Base-by-base conservation (phyloP, 2,329 filamentous ascomycete genomes). In the Penicillium fuscoglaucum region DNA sequence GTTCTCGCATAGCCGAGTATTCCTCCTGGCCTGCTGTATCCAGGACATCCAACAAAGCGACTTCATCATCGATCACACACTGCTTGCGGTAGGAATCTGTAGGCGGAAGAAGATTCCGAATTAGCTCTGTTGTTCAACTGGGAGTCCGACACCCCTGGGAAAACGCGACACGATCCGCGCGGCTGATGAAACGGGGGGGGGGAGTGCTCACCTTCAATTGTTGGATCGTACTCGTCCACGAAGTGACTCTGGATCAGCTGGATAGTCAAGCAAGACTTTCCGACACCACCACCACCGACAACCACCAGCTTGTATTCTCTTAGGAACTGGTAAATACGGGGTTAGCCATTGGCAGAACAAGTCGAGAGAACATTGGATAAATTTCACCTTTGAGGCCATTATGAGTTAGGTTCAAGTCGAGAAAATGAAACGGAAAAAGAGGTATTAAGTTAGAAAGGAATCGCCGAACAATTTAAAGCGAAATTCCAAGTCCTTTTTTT, bases 81-180 rank as follows among this genome's bases (percentile, higher is more conserved):
- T 98, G 95, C 88, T 99, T 99, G 82, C 95, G 92, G 84, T 99
- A 99, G 63, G 95, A 98, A 76, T 99, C 95, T 99, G 76, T 52
- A 56, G 29, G 21, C 55, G 40, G 55, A 60, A 29, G 29, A 31
- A 48, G 31, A 4, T 37, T 57, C 35, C 44, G 50, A 44, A 35
- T 57, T 24, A 57, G 50, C 33, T 2, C 9, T 40, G 39, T 19
- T 35, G 43, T 28, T 46, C 19, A 21, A 26, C 24, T 10, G 8
- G 6, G 10, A 6, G 26, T 6, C 13, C 2, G 46, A 24, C 4
- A 19, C 19, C 31, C n/a, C 8, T 33, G 13, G 33, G 26, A 17
- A 35, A 21, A 33, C 21, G 31, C 29, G 45, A 35, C 15, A 10
- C 9, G 33, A 31, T 31, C 52, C 9, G 28, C 26, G 45, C 19